A percentile compares a stretch with the other conserved stretches of the same genome.
Conservation (phyloP, 257 asterid genomes). For the Gentiana straminea region DNA sequence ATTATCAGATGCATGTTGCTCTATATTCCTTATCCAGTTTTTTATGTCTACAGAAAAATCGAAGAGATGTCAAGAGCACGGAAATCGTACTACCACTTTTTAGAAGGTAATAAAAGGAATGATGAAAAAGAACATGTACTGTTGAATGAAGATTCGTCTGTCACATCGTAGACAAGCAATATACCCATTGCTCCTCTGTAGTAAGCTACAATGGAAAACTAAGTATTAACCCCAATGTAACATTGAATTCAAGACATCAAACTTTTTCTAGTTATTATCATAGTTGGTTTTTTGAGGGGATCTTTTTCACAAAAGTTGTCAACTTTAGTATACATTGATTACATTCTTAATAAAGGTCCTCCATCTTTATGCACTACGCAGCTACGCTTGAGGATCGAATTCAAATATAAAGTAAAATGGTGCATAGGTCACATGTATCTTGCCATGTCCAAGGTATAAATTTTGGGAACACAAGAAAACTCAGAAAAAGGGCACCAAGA, state of each 20-base stretch:
- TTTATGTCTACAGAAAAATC: conserved; percentile 6
- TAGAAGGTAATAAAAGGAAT: not conserved
- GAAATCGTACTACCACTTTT: not conserved
- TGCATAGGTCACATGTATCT: not conserved
- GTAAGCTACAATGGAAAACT: conserved; percentile 8
- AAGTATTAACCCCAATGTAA: not conserved
- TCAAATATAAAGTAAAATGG: not conserved
- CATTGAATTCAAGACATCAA: not conserved
- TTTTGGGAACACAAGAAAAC: too few species aligned
- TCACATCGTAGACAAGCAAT: conserved; percentile 17
- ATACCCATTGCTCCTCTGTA: conserved; percentile 21
- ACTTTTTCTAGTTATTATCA: too few species aligned
- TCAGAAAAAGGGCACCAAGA: too few species aligned
- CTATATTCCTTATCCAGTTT: conserved; percentile 16
- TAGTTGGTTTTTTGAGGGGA: too few species aligned
- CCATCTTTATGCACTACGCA: too few species aligned
- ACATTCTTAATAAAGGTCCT: too few species aligned
- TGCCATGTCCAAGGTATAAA: too few species aligned
- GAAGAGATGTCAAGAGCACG: not conserved
- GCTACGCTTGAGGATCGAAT: not conserved
- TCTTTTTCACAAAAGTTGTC: too few species aligned
- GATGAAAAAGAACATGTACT: conserved; percentile 2
- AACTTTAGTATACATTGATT: too few species aligned
- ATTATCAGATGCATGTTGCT: conserved; percentile 13
- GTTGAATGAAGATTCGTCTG: conserved; percentile 15